Percentiles rank a stretch among this genome's conserved stretches.
Evolutionary conservation across 208 protist species (phyloP).

Genomic region (Crithidia sp.): DNA sequence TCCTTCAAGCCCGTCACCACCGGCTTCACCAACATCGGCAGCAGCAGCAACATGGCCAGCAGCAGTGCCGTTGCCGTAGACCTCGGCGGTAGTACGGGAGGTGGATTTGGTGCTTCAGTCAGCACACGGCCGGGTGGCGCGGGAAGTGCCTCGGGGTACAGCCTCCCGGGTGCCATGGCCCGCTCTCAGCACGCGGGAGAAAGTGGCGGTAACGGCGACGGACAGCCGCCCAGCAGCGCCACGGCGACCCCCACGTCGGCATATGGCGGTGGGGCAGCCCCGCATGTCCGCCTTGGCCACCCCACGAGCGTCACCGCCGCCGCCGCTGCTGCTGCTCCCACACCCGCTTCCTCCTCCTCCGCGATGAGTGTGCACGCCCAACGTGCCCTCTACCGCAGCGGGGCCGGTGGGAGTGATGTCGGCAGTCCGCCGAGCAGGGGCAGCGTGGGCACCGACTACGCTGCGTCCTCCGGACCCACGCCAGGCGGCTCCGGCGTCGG

Average conservation of each 20-base stretch:
- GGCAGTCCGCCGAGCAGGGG: background rate
- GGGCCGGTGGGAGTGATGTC: background rate
- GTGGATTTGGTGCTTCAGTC: too few relatives aligned
- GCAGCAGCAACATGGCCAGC: background rate
- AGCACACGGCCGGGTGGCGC: too few relatives aligned
- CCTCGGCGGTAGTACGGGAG: too few relatives aligned
- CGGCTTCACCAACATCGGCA: background rate
- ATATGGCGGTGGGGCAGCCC: background rate
- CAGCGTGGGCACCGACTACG: slow-evolving; percentile 4
- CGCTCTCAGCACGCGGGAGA: background rate
- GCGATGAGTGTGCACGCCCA: slow-evolving; percentile 6
- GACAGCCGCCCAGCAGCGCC: background rate
- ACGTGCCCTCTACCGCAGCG: slow-evolving; percentile 14
- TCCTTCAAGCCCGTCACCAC: slow-evolving; percentile 13
- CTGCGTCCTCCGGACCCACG: background rate
- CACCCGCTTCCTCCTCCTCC: slow-evolving; percentile 2
- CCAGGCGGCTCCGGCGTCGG: background rate
- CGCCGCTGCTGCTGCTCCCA: background rate
- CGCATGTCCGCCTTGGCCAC: slow-evolving; percentile 32
- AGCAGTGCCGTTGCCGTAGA: background rate
- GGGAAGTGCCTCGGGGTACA: background rate
- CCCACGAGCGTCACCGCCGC: background rate
- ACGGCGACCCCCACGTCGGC: background rate
- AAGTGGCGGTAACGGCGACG: background rate
- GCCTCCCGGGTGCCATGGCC: slow-evolving; percentile 2